Conservation (phyloP, 2,329 filamentous ascomycete species). For the Tolypocladium ophioglossoides region DNA sequence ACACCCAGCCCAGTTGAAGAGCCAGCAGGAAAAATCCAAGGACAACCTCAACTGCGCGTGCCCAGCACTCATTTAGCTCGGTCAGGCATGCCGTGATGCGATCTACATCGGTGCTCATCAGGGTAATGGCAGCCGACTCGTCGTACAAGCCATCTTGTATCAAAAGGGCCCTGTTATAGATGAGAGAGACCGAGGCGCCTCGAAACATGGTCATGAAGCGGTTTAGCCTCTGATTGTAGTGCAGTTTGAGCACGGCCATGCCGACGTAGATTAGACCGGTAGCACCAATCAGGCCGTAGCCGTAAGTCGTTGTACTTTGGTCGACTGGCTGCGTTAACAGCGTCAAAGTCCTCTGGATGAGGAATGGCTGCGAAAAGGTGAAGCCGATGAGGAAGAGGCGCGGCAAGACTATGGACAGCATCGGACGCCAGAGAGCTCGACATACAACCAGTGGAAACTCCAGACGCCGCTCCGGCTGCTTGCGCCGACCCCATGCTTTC, state of each 20-base stretch:
- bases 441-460: no score
- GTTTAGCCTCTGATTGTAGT: no score
- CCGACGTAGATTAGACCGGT: not conserved
- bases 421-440: not conserved
- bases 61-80: not conserved
- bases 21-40: not conserved
- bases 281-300: no score
- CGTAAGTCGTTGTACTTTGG: not conserved
- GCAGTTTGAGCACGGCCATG: not conserved
- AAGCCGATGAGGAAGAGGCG: not conserved
- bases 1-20: not conserved
- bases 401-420: not conserved
- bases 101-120: not conserved
- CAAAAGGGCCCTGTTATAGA: not conserved
- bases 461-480: no score
- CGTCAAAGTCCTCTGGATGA: not conserved
- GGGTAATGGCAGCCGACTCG: not conserved
- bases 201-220: no score
- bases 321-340: not conserved
- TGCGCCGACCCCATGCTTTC: no score
- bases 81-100: not conserved
- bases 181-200: not conserved
- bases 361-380: not conserved
- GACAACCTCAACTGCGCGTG: no score
- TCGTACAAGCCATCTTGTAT: not conserved